These are phyloP conservation scores for Coelastrella sp. DNA, from an alignment of 139 green algal genomes.

Conservation along the genomic window DNA sequence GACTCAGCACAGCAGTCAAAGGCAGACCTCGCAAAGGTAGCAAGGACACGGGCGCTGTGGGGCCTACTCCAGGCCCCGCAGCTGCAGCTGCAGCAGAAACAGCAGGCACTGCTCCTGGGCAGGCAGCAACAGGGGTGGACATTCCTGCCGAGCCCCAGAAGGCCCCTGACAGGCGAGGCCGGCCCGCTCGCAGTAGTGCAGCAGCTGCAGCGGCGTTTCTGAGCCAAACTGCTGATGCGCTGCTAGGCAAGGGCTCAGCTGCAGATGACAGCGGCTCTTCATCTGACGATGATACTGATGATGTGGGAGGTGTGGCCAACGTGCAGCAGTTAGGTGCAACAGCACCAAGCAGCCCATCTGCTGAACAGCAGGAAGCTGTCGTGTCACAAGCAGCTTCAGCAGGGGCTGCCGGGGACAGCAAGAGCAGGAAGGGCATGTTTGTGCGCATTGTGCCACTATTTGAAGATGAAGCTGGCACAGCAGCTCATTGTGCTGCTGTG, in stretches of 20 bases:
- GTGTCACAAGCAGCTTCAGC: not conserved
- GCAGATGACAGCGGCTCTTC: not conserved
- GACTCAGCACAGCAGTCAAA: not conserved
- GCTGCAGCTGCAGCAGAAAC: not conserved
- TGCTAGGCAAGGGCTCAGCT: not conserved
- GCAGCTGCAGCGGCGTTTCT: constrained; percentile 10
- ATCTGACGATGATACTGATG: not conserved
- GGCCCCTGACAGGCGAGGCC: not conserved
- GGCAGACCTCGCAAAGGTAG: no score
- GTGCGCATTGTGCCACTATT: constrained; percentile 18
- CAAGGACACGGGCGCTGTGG: no score
- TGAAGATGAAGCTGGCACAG: not conserved
- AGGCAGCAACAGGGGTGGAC: not conserved
- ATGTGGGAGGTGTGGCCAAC: not conserved
- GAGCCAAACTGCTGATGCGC: not conserved
- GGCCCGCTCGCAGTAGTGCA: constrained; percentile 15
- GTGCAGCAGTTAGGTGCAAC: constrained; percentile 8
- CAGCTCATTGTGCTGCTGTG: not conserved
- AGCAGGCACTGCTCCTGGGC: not conserved
- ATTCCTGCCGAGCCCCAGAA: not conserved
- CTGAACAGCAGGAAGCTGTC: not conserved
- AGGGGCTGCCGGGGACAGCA: constrained; percentile 19
- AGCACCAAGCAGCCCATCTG: not conserved
- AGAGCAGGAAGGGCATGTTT: not conserved
- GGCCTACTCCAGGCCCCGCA: no score